Conservation (phyloP, 116 monocot genomes). For the Iris pallida region DNA sequence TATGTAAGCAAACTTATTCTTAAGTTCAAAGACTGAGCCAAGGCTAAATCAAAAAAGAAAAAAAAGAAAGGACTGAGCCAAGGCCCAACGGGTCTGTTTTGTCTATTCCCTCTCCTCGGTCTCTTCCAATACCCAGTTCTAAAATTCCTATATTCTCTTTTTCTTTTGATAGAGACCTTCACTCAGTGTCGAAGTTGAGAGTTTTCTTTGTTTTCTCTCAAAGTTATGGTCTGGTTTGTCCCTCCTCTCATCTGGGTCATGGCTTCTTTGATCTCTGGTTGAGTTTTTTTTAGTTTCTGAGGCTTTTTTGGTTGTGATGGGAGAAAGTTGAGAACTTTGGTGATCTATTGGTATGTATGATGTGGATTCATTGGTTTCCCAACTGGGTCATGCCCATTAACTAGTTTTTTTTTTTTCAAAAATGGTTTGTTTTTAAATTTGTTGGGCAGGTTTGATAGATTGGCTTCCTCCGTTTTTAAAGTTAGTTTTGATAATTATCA, state of each 20-base stretch:
- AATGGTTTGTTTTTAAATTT: background rate
- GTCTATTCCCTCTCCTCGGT: too few species aligned
- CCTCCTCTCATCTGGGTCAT: background rate
- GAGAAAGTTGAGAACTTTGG: constrained; percentile 2
- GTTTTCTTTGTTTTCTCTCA: background rate
- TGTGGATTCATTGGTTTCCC: too few species aligned
- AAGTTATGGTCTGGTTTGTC: background rate
- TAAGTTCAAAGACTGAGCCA: too few species aligned
- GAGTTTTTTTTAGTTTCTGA: background rate
- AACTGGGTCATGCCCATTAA: too few species aligned
- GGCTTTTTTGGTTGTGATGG: too few species aligned
- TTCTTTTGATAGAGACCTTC: too few species aligned
- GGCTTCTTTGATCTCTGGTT: background rate
- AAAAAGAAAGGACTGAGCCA: too few species aligned
- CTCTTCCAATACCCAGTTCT: too few species aligned
- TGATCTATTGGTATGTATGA: background rate
- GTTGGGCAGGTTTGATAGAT: constrained; percentile 1
- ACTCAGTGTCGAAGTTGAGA: background rate
- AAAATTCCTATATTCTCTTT: too few species aligned
- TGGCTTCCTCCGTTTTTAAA: background rate
- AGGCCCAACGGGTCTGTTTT: too few species aligned
- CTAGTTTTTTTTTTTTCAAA: background rate
- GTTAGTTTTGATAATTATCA: background rate
- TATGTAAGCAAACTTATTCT: too few species aligned
- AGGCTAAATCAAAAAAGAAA: too few species aligned